Evolutionary conservation across 306 rosid genomes (phyloP).

Genomic region (Prunus kanzakura): DNA sequence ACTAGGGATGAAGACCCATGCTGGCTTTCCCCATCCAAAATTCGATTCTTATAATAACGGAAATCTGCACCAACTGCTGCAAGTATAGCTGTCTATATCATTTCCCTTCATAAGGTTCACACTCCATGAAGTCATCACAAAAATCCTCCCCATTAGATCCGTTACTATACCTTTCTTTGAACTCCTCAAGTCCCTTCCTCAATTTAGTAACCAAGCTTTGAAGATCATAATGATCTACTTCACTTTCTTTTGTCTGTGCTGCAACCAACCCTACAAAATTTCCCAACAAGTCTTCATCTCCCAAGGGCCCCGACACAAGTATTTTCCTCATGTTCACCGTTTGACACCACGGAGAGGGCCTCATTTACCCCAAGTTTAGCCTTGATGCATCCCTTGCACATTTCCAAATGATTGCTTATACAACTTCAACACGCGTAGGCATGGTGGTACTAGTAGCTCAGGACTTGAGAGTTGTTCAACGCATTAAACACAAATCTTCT

Average conservation of each 20-base stretch:
- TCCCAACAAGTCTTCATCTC: too few relatives aligned
- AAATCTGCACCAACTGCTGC: background rate
- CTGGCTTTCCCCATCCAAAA: background rate
- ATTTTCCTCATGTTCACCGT: background rate
- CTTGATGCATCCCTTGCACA: background rate
- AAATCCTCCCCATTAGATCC: background rate
- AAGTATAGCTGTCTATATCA: background rate
- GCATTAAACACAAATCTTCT: slow-evolving; percentile 12
- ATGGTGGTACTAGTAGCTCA: background rate
- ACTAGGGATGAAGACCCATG: background rate
- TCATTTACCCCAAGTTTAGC: background rate
- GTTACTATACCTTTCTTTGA: too few relatives aligned
- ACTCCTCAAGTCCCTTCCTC: background rate
- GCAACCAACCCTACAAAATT: background rate
- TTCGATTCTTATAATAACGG: background rate
- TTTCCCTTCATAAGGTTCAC: too few relatives aligned
- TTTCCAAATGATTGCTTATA: slow-evolving; percentile 12
- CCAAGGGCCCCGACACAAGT: background rate
- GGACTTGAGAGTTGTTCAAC: background rate
- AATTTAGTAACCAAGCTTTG: background rate
- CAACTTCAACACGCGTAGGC: background rate
- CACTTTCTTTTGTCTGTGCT: background rate
- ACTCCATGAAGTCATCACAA: background rate
- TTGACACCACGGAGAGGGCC: background rate
- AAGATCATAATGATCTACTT: background rate